These are phyloP conservation scores for Xylaria arbuscula DNA, from an alignment of 2,329 filamentous ascomycete species.

Conservation along the genomic window DNA sequence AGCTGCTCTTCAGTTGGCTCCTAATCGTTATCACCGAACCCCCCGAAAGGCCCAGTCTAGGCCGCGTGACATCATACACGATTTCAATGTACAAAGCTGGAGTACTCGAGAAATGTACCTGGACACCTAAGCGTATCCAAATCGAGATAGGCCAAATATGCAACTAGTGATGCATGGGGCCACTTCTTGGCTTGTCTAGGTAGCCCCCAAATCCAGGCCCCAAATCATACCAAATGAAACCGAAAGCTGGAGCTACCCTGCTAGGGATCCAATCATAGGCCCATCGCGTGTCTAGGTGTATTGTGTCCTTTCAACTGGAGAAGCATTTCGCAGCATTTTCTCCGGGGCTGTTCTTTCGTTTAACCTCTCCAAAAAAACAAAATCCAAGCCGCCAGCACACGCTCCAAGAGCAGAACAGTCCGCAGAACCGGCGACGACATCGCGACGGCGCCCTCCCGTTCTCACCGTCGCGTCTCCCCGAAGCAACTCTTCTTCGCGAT, in stretches of 20 bases:
- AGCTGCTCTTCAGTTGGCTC: background rate
- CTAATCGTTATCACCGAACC: slow-evolving; percentile 37
- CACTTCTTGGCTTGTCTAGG: background rate
- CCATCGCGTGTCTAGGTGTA: slow-evolving; percentile 52
- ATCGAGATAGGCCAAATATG: slow-evolving; percentile 26
- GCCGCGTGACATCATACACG: background rate
- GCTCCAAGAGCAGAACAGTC: background rate
- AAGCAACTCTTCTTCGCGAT: slow-evolving; percentile 13
- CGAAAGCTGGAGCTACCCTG: slow-evolving; percentile 31
- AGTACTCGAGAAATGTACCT: background rate
- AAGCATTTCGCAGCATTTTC: slow-evolving; percentile 4
- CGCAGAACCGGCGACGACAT: slow-evolving; percentile 9
- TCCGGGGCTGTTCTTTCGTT: slow-evolving; percentile 6
- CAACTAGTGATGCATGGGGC: slow-evolving; percentile 20
- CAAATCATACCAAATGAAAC: slow-evolving; percentile 22
- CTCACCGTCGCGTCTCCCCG: background rate
- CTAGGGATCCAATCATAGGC: slow-evolving; percentile 52
- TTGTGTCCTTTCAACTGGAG: slow-evolving; percentile 55
- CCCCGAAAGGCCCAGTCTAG: background rate
- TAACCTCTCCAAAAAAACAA: slow-evolving; percentile 29
- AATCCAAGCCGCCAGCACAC: slow-evolving; percentile 5
- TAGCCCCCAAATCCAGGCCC: slow-evolving; percentile 4
- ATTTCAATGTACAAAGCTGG: too few species aligned
- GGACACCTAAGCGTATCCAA: slow-evolving; percentile 1
- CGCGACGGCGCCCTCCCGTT: slow-evolving; percentile 10